Evolutionary conservation across 768 basidiomycete species (phyloP).

Genomic region (Postia placenta): DNA sequence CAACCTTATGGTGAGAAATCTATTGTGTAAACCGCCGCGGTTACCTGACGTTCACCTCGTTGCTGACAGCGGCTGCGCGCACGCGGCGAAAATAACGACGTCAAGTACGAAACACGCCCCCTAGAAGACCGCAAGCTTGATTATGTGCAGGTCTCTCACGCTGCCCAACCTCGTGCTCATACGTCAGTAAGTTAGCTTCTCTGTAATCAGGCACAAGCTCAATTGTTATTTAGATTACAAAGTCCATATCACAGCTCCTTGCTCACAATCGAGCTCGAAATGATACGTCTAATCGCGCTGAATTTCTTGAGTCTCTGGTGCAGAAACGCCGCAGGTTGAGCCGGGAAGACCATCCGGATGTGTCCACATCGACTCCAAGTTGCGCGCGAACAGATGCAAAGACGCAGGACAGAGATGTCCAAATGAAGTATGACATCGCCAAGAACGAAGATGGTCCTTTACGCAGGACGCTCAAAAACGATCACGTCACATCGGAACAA

Average conservation of each 20-base stretch:
- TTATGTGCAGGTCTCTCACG: constrained; percentile 47
- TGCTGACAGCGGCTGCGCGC: no score
- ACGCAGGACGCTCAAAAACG: constrained; percentile 46
- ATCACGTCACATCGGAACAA: not conserved
- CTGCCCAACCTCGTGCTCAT: constrained; percentile 43
- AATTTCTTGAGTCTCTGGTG: constrained; percentile 58
- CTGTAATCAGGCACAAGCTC: constrained; percentile 1
- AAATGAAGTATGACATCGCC: constrained; percentile 87
- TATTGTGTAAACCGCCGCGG: no score
- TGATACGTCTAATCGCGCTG: constrained; percentile 69
- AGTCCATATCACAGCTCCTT: constrained; percentile 65
- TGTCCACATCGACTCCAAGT: constrained; percentile 32
- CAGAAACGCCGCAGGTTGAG: constrained; percentile 44
- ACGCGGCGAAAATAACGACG: not conserved
- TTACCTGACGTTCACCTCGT: no score
- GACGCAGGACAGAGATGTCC: constrained; percentile 61
- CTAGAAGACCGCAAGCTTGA: constrained; percentile 68
- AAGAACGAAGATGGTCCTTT: constrained; percentile 78
- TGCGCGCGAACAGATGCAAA: constrained; percentile 76
- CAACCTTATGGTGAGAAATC: constrained; percentile 42
- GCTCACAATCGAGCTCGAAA: constrained; percentile 67
- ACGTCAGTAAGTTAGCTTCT: constrained; percentile 44
- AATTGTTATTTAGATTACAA: constrained; percentile 41
- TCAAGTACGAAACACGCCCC: constrained; percentile 22
- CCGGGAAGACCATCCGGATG: constrained; percentile 26